Evolutionary conservation across 1,139 yeast species (phyloP).

Genomic region (Taphrina flavorubra): DNA sequence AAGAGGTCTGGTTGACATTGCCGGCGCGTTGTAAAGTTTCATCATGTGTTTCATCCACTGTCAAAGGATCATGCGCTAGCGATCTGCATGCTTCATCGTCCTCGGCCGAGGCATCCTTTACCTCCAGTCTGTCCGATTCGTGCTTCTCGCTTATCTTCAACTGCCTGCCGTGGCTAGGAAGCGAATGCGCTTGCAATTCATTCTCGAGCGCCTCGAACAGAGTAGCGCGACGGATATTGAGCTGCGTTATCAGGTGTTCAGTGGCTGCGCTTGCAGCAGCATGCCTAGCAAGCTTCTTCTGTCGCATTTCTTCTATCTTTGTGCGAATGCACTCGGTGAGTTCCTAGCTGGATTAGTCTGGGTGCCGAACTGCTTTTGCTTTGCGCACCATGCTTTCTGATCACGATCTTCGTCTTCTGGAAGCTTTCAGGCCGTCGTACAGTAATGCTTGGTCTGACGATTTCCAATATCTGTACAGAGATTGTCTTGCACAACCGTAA

Average conservation of each 20-base stretch:
- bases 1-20: neutral
- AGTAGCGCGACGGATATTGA: neutral
- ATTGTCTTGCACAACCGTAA: no score
- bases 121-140: neutral
- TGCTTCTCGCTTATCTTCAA: neutral
- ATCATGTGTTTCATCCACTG: neutral
- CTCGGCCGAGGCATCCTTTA: neutral
- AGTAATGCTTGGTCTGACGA: no score
- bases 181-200: neutral
- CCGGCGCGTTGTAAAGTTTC: neutral
- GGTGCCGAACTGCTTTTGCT: no score
- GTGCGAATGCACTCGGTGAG: slow-evolving; percentile 28
- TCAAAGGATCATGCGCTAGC: neutral
- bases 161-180: neutral
- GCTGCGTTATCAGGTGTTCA: slow-evolving; percentile 7
- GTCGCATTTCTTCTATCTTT: slow-evolving; percentile 23
- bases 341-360: slow-evolving; percentile 9
- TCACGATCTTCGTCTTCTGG: no score
- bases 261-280: neutral
- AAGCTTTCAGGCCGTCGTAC: no score
- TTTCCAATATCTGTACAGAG: no score
- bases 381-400: neutral
- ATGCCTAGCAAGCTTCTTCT: slow-evolving; percentile 24
- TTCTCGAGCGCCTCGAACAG: slow-evolving; percentile 18
- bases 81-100: neutral